Evolutionary conservation across 2,329 filamentous ascomycete genomes (phyloP).

Genomic region (Colletotrichum abscissum): DNA sequence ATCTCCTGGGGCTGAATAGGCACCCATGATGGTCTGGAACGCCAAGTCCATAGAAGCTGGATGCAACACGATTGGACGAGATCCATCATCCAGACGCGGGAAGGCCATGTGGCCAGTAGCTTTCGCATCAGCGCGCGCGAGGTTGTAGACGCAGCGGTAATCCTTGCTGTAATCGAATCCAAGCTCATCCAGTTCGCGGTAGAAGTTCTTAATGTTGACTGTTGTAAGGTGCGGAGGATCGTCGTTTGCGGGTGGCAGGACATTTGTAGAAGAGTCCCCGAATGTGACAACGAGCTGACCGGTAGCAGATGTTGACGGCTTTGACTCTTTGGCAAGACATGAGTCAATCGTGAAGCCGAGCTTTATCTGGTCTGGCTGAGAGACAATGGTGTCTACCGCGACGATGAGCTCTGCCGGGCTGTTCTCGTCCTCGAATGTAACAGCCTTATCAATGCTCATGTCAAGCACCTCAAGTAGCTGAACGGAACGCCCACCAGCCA

Average conservation of each 20-base stretch:
- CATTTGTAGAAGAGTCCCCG: background rate
- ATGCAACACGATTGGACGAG: conserved; percentile 40
- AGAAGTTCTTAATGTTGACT: conserved; percentile 11
- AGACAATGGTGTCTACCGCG: no score
- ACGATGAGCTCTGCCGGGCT: conserved; percentile 3
- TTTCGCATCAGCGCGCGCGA: background rate
- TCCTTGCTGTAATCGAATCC: conserved; percentile 3
- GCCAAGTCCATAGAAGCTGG: conserved; percentile 47
- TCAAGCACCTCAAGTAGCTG: conserved; percentile 7
- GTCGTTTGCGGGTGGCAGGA: background rate
- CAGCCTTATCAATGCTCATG: conserved; percentile 20
- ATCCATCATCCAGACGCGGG: background rate
- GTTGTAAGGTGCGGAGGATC: background rate
- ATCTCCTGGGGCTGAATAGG: conserved; percentile 46
- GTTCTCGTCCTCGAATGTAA: conserved; percentile 10
- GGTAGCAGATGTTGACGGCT: background rate
- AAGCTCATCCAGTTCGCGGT: conserved; percentile 1
- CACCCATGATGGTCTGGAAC: conserved; percentile 47
- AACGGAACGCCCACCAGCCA: background rate
- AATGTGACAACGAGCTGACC: conserved; percentile 3
- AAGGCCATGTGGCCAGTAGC: background rate
- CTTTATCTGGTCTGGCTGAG: background rate
- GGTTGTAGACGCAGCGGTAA: background rate
- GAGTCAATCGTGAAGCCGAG: background rate
- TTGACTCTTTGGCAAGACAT: background rate